Evolutionary conservation across 768 basidiomycete genomes (phyloP).

Genomic region (Pleurotus tuoliensis): DNA sequence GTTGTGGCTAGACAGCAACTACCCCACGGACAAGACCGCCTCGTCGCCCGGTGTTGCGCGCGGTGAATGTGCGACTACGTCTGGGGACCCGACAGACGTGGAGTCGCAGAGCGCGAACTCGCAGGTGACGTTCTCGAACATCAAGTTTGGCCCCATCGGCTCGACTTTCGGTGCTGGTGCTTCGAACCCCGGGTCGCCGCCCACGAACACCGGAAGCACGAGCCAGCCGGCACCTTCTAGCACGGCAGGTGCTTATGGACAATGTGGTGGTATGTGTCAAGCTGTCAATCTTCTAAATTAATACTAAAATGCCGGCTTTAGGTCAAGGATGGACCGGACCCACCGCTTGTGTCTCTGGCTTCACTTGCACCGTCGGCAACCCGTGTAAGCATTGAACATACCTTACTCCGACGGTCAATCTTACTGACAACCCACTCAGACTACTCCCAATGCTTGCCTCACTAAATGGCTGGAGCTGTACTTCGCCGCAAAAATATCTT

Average conservation of each 20-base stretch:
- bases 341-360: conserved; percentile 35
- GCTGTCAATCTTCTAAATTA: neutral
- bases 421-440: neutral
- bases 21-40: conserved; percentile 21
- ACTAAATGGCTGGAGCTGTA: neutral
- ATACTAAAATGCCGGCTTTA: conserved; percentile 1
- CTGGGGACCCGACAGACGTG: conserved; percentile 32
- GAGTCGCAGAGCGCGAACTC: conserved; percentile 26
- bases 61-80: conserved; percentile 35
- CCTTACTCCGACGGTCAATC: neutral
- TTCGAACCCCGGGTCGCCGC: conserved; percentile 10
- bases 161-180: neutral
- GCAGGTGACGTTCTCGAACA: conserved; percentile 38
- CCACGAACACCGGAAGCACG: conserved; percentile 16
- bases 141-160: conserved; percentile 37
- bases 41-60: conserved; percentile 29
- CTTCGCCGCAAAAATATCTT: neutral
- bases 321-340: conserved; percentile 36
- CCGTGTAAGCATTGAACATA: conserved; percentile 29
- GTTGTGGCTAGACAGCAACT: conserved; percentile 38
- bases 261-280: conserved; percentile 35
- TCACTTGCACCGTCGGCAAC: conserved; percentile 33
- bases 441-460: neutral
- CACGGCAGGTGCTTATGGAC: conserved; percentile 28
- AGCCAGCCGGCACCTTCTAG: neutral